Evolutionary conservation across 805 yeast species (phyloP).

Genomic region (Candida vaughaniae): DNA sequence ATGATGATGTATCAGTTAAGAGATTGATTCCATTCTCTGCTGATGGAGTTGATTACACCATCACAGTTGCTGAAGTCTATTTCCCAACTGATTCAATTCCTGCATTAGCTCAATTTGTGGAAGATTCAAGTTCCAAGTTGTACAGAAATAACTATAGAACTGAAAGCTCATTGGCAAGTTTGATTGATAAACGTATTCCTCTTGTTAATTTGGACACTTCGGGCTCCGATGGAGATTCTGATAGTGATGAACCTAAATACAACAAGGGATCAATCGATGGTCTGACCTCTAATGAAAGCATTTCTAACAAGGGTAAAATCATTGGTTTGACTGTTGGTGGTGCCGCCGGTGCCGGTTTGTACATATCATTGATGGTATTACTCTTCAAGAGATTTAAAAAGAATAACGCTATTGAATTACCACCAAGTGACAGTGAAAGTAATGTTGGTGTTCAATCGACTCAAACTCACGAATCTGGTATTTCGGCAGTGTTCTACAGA

Average conservation of each 20-base stretch:
- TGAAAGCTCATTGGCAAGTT: conserved; percentile 54
- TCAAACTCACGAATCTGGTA: conserved; percentile 19
- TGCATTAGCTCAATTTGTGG: conserved; percentile 49
- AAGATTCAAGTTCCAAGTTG: conserved; percentile 52
- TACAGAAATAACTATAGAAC: conserved; percentile 60
- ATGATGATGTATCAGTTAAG: conserved; percentile 53
- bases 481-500: conserved; percentile 29
- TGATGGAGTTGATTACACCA: conserved; percentile 53
- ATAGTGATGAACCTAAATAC: conserved; percentile 5
- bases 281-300: conserved; percentile 9
- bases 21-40: conserved; percentile 77
- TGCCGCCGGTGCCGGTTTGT: conserved; percentile 68
- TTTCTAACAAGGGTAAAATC: conserved; percentile 41
- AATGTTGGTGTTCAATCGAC: conserved; percentile 24
- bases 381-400: conserved; percentile 51
- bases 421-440: conserved; percentile 41
- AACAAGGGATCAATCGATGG: conserved; percentile 39
- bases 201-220: conserved; percentile 41
- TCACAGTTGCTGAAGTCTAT: conserved; percentile 85
- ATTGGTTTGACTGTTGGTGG: conserved; percentile 85
- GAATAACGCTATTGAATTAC: conserved; percentile 38
- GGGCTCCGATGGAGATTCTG: conserved; percentile 15
- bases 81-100: conserved; percentile 59
- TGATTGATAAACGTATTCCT: conserved; percentile 74
- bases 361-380: conserved; percentile 59